These are phyloP conservation scores for Aspergillus sparsus DNA, from an alignment of 495 filamentous ascomycete species.

Conservation along the genomic window DNA sequence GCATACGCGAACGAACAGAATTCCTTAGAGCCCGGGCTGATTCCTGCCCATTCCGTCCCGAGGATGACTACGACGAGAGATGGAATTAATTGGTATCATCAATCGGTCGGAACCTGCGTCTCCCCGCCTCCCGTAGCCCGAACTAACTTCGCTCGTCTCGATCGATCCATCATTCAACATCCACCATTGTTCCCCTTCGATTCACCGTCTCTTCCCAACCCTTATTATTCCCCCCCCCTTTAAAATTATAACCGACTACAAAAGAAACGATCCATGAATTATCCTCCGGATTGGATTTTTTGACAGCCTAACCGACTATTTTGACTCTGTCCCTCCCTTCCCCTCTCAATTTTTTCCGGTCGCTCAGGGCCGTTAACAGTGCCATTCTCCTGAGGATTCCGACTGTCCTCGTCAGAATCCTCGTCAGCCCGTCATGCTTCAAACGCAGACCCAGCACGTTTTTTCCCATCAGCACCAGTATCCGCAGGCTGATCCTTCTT, in stretches of 20 bases:
- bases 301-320: conserved; percentile 26
- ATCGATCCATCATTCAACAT: conserved; percentile 20
- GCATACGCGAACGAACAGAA: too few relatives aligned
- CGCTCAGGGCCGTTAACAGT: conserved; percentile 27
- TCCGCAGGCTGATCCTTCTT: conserved; percentile 71
- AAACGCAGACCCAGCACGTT: conserved; percentile 59
- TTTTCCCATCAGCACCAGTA: conserved; percentile 83
- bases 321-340: conserved; percentile 13
- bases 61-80: background rate
- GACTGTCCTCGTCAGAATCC: conserved; percentile 34
- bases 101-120: conserved; percentile 29
- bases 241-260: conserved; percentile 1
- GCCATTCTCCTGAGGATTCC: conserved; percentile 39
- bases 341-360: conserved; percentile 20
- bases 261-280: conserved; percentile 24
- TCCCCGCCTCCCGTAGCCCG: conserved; percentile 34
- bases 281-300: conserved; percentile 25
- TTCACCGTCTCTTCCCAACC: conserved; percentile 3
- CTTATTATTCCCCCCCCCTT: background rate
- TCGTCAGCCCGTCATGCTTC: conserved; percentile 47
- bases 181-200: conserved; percentile 8
- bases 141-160: conserved; percentile 22
- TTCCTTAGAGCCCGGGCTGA: background rate
- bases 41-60: background rate
- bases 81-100: background rate